These are phyloP conservation scores for Pseudocercospora macadamiae DNA, from an alignment of 2,329 filamentous ascomycete genomes.

Conservation along the genomic window DNA sequence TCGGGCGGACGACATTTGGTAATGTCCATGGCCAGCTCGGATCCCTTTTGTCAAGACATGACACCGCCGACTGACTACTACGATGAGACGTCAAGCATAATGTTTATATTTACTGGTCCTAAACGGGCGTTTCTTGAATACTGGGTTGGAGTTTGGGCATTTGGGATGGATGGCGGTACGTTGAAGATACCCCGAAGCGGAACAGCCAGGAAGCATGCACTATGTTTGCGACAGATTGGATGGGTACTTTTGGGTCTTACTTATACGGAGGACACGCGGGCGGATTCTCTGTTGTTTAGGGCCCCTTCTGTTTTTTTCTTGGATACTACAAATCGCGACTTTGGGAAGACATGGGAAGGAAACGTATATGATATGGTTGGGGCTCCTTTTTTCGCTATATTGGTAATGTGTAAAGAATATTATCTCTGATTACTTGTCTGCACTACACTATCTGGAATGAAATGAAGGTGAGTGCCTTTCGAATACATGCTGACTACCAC, in stretches of 20 bases:
- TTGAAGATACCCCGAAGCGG: neutral
- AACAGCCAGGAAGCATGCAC: neutral
- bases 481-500: too few species aligned
- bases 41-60: too few species aligned
- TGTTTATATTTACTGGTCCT: too few species aligned
- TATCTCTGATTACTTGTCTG: neutral
- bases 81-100: too few species aligned
- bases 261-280: neutral
- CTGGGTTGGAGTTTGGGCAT: too few species aligned
- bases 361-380: neutral
- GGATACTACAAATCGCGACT: neutral
- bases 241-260: neutral
- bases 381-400: neutral
- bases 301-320: neutral
- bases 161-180: neutral
- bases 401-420: neutral
- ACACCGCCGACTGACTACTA: too few species aligned
- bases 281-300: neutral
- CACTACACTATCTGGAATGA: too few species aligned
- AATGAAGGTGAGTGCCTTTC: too few species aligned
- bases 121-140: too few species aligned
- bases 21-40: too few species aligned
- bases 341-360: too few species aligned
- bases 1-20: too few species aligned
- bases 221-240: neutral